Percentiles rank a stretch among this genome's conserved stretches.
These are phyloP conservation scores for Batkoa obscura DNA, from an alignment of 371 early-diverging fungal species.

Conservation along the genomic window DNA sequence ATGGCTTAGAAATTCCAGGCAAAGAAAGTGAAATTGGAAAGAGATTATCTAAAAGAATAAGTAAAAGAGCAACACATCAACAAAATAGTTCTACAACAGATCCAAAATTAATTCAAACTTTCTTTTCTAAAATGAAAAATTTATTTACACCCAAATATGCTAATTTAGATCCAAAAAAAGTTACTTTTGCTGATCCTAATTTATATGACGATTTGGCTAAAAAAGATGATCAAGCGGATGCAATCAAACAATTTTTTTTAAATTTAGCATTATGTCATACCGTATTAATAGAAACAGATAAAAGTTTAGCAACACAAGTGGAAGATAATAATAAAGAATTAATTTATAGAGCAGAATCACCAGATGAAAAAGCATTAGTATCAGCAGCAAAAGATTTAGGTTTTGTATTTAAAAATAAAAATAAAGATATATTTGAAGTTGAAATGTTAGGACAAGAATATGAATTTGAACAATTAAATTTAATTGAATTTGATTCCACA, in stretches of 20 bases:
- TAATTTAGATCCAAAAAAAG: constrained; percentile 25
- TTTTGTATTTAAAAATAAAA: constrained; percentile 49
- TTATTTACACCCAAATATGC: constrained; percentile 53
- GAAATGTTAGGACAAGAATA: constrained; percentile 44
- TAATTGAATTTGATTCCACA: constrained; percentile 79
- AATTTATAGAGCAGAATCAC: constrained; percentile 50
- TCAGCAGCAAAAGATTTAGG: constrained; percentile 71
- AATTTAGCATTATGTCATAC: constrained; percentile 85
- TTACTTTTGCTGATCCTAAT: constrained; percentile 70
- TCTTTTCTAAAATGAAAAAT: constrained; percentile 29
- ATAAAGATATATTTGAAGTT: constrained; percentile 26
- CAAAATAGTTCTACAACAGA: constrained; percentile 8
- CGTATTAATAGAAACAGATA: constrained; percentile 55
- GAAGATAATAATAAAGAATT: constrained; percentile 20
- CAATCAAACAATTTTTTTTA: constrained; percentile 59
- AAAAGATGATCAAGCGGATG: constrained; percentile 10
- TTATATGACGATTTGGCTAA: constrained; percentile 41
- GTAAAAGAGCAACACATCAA: constrained; percentile 12
- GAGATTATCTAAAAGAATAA: constrained; percentile 20
- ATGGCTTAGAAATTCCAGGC: constrained; percentile 62
- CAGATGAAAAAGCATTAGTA: constrained; percentile 77
- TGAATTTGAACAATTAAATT: constrained; percentile 48
- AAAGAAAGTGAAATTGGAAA: constrained; percentile 40
- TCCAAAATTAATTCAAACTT: constrained; percentile 31
- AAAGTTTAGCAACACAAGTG: constrained; percentile 17